Base-by-base conservation (phyloP, 2,329 filamentous ascomycete species). In the Achaetomium macrosporum region DNA sequence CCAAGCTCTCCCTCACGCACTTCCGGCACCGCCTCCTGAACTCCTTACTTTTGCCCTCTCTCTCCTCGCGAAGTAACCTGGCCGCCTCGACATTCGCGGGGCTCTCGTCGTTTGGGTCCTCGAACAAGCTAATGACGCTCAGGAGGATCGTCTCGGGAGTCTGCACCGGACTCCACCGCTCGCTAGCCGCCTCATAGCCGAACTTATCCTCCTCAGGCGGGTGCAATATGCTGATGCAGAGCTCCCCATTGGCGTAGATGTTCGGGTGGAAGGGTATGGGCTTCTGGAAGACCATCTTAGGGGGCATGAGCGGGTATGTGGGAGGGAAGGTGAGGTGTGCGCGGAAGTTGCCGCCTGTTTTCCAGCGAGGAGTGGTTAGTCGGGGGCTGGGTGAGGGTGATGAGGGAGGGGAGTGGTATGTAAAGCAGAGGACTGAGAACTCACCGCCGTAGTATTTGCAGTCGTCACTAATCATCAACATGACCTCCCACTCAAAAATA, bases 221-320 rank as follows among this genome's bases (percentile, higher is more conserved):
- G 70, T 99, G 93, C 40, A 99, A 79, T 72, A 99, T 99, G 41
- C 88, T 95, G 69, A 99, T 97, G 77, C 93, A 99, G 53, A 99
- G 88, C 60, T 86, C 83, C 64, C 93, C 93, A 66, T 82, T 83
- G 8, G 82, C 75, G 73, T 96, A 97, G 67, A 99, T 88, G 69
- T 97, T 97, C 1, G 92, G 92, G 71, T 97, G 92, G 78, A 93
- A 97, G 2, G 82, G 82, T 56, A 96, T 83, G 1, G 91, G 88
- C 0, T 78, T 77, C 64, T 90, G 81, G 71, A 97, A 97, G 61
- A 85, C 89, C 73, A 97, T 86, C 64, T 85, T 88, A 0, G 93
- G 93, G 35, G 93, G 93, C 69, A 88, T 79, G 60, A 87, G 87
- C 2, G 93, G 93, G 68, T 97, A 99, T 61, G 88, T 84, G 5